Evolutionary conservation across 768 basidiomycete genomes (phyloP), one percentile per base, ranked within the genome.

Genomic region (Clitopilus passeckerianus): DNA sequence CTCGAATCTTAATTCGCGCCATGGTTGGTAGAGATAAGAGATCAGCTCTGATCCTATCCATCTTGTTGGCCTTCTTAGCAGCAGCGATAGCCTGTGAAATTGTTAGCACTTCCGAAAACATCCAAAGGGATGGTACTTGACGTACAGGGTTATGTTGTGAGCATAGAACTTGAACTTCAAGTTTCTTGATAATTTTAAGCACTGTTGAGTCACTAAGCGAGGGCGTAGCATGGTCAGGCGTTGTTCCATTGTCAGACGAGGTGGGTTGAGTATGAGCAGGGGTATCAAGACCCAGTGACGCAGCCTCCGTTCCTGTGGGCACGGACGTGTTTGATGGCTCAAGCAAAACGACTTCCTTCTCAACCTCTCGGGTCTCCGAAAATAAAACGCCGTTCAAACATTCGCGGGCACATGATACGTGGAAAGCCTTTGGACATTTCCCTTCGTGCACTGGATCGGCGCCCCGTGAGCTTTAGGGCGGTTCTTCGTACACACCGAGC

Each of bases 341-440:
- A 46, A 86, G 64, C 34, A 91, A 71, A 14, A 93, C 80, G 5
- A 93, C 90, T 63, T 93, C 89, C 73, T 92, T 92, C 73, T 91
- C 88, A 0, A 91, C 82, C 65, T 90, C 88, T 54, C 80, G 75
- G n/a, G 87, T 53, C 34, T 90, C 77, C 1, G 71, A 72, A 65
- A 87, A 93, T 22, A 84, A 75, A 44, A 91, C 80, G 9, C 81
- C 83, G 2, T 74, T 74, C 10, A 71, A 72, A 1, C 85, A 84
- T 18, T 84, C 80, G 43, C 80, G 75, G 0, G 97, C 96, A 70
- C 97, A 99, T 2, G 87, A 89, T 27, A 97, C 89, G 67, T 98
- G 96, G 74, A 93, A 97, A 0, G 95, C 91, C 68, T 90, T 91
- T 10, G 91, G 80, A 66, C 95, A 98, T 74, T 95, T 96, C 50